A percentile compares a stretch with the other conserved stretches of the same genome.
Evolutionary conservation across 2,329 filamentous ascomycete genomes (phyloP).

Genomic region (Alternaria novae-zelandiae): DNA sequence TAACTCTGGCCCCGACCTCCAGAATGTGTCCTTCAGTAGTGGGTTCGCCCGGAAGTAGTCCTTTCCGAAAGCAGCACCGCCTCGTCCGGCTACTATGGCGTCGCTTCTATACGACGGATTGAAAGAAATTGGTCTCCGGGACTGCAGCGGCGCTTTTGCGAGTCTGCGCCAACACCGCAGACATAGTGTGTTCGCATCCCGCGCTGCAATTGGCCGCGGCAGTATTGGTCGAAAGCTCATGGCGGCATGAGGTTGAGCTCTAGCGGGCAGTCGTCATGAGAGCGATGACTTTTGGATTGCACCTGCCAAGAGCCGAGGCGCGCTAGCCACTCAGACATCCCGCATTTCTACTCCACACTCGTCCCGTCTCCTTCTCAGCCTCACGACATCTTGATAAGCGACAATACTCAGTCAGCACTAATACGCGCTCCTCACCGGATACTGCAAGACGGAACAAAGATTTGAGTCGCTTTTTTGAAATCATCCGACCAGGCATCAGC

Average conservation of each 20-base stretch:
- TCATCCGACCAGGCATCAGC: background rate
- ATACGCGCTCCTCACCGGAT: background rate
- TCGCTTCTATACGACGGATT: constrained; percentile 33
- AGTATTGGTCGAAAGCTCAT: constrained; percentile 48
- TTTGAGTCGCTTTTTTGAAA: background rate
- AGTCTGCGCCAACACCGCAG: constrained; percentile 44
- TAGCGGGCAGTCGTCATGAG: background rate
- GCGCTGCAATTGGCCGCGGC: constrained; percentile 34
- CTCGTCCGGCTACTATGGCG: constrained; percentile 37
- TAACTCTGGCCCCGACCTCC: constrained; percentile 35
- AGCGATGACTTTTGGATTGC: constrained; percentile 9
- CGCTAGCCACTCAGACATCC: constrained; percentile 6
- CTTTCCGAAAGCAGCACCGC: constrained; percentile 41
- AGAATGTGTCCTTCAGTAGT: constrained; percentile 40
- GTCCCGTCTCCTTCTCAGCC: background rate
- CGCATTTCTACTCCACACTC: background rate
- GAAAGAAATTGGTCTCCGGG: constrained; percentile 39
- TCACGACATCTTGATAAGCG: background rate
- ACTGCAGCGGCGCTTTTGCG: constrained; percentile 23
- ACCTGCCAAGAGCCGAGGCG: constrained; percentile 8
- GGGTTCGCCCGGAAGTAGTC: constrained; percentile 51
- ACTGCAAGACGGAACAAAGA: background rate
- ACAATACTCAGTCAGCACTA: background rate
- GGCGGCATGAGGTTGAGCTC: constrained; percentile 29
- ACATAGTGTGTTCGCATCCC: constrained; percentile 40